Base-by-base conservation (phyloP, 768 basidiomycete species). In the Tylopilus sp. region DNA sequence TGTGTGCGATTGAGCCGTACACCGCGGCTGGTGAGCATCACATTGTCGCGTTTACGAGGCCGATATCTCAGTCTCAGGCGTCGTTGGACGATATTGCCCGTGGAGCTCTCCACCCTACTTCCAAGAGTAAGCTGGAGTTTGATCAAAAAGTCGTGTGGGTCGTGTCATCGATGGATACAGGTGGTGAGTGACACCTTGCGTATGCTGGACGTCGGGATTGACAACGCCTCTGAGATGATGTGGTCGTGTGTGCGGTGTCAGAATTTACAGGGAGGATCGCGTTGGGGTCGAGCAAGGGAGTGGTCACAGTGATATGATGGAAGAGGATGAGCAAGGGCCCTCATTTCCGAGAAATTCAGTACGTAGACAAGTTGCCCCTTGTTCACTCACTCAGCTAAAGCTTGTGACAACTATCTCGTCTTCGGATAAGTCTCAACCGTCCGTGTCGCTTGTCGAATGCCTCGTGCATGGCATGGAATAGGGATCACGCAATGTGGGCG, bases 251-350 rank as follows among this genome's bases (percentile, higher is more conserved):
- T 51, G 69, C 74, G 3, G 68, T 80, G 41, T 71, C 71, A 5
- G 79, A 80, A 50, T 61, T 69, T 23, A 73, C 60, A 46, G 78
- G 78, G 9, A 67, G 54, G n/a, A 74, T 79, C 40, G 63, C 71
- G 3, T 56, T 77, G 43, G 77, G 73, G 8, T 72, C 71, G 55
- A 50, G 72, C 41, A 59, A 67, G 12, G 77, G 77, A 10, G 20
- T 6, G 10, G 65, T 53, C 13, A 52, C 31, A 22, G 31, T 44
- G 25, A 3, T 53, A 8, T 53, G 38, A 28, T 10, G 26, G 26
- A n/a, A n/a, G n/a, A n/a, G n/a, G n/a, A n/a, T n/a, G n/a, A n/a
- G n/a, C n/a, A n/a, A n/a, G n/a, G n/a, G n/a, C n/a, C n/a, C n/a
- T n/a, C n/a, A n/a, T n/a, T n/a, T n/a, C n/a, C n/a, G n/a, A n/a